phyloP scores from a whole-genome alignment of 106 monocot species.

The Acorus calamus region DNA sequence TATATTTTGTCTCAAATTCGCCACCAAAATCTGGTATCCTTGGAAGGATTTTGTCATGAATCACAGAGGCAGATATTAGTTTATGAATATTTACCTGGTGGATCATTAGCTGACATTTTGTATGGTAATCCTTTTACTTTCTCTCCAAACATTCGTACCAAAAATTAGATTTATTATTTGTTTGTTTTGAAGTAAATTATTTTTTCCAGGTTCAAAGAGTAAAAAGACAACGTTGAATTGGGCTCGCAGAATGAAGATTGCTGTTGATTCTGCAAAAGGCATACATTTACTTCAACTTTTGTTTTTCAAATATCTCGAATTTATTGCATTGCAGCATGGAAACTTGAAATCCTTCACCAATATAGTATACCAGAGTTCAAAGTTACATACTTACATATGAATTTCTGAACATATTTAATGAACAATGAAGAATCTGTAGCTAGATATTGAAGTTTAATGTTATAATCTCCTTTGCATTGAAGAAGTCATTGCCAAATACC shows the following conservation, averaged over 20 bases:
- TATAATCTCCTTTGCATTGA: too few species aligned
- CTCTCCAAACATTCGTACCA: not conserved
- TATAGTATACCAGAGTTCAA: too few species aligned
- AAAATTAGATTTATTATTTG: not conserved
- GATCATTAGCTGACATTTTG: slow-evolving; percentile 42
- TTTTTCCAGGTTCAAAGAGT: slow-evolving; percentile 37
- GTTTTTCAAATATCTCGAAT: too few species aligned
- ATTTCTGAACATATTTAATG: too few species aligned
- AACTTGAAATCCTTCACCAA: not conserved
- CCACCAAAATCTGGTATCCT: slow-evolving; percentile 40
- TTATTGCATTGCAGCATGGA: not conserved
- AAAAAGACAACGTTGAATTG: slow-evolving; percentile 42
- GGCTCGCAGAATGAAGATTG: slow-evolving; percentile 47
- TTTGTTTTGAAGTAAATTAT: slow-evolving; percentile 2
- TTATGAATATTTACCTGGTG: slow-evolving; percentile 37
- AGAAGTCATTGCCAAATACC: too few species aligned
- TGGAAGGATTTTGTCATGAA: slow-evolving; percentile 52
- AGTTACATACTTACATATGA: too few species aligned
- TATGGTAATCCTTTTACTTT: slow-evolving; percentile 24
- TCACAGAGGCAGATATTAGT: slow-evolving; percentile 46
- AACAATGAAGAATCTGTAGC: too few species aligned
- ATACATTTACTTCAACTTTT: too few species aligned
- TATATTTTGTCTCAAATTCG: slow-evolving; percentile 36
- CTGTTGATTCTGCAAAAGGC: slow-evolving; percentile 52
- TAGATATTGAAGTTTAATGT: too few species aligned